Base-by-base conservation (phyloP, 306 rosid genomes). In the Malus asiatica region DNA sequence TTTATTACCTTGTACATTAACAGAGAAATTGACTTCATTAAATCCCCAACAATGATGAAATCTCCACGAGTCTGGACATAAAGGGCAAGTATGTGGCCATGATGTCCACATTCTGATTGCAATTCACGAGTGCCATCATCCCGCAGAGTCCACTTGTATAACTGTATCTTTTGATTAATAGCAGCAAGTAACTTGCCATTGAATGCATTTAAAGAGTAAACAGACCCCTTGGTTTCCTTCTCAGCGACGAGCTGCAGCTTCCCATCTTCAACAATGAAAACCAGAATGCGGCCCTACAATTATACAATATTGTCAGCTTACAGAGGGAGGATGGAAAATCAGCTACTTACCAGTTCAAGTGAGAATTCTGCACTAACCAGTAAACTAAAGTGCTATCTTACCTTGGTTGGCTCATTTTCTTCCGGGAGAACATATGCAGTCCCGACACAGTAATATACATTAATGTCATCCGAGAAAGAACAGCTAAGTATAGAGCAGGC, bases 101-200 rank as follows among this genome's bases (percentile, higher is more conserved):
- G 99, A 80, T 96, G 99, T 76, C 99, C 99, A 78, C 99, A 96
- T 84, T 96, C 99, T 60, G 99, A 96, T 79, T 96, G 99, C 69
- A 96, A 86, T 79, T 96, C 99, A 27, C 76, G 97, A 71, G 96
- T 88, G 72, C 96, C 97, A 51, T 92, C 99, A 76, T 96, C 99
- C 71, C 99, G 93, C 40, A 90, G 98, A 78, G 90, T 91, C 99
- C 99, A 96, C 81, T 96, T 92, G 87, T 96, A 96, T 75, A 96
- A 79, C 83, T 96, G 99, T 83, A 96, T 96, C 80, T 96, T 96
- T 86, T 96, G 99, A 87, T 96, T 96, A 78, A 96, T 96, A 66
- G 93, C 98, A 75, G 99, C 99, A 61, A 96, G 97, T 75, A 96
- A 72, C 83, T 96, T 96, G 60, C 99, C 99, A 60, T 96, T 96